Evolutionary conservation across 176 grass and related monocot species (phyloP).

Genomic region (Elymus sibiricus): DNA sequence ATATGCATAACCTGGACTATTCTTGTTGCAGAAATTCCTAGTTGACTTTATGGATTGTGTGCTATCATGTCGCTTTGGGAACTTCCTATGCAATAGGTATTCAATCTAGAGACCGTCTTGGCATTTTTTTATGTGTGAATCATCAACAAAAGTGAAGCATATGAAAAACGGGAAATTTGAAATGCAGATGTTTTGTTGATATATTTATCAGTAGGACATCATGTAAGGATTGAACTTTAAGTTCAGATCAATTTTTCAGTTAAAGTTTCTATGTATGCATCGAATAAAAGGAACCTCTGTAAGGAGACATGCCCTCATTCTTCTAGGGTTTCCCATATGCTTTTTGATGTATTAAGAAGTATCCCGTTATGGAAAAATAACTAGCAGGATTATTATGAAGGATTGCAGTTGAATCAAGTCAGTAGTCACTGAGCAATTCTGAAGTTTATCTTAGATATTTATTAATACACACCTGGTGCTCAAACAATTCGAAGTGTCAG

Average conservation of each 20-base stretch:
- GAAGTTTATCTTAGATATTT: constrained; percentile 1
- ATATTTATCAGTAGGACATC: neutral
- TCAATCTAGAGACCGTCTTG: neutral
- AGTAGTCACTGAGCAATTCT: neutral
- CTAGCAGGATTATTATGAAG: neutral
- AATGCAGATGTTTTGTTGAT: constrained; percentile 8
- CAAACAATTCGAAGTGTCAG: constrained; percentile 1
- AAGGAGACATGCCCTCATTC: neutral
- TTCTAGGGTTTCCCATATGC: constrained; percentile 11
- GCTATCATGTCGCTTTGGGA: constrained; percentile 86
- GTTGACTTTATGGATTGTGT: constrained; percentile 98
- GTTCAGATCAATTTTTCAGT: neutral
- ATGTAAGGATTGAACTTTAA: neutral
- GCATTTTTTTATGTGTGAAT: constrained; percentile 21
- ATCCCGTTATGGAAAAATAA: neutral
- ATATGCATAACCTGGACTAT: neutral
- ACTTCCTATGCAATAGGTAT: constrained; percentile 98
- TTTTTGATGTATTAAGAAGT: neutral
- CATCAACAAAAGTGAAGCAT: neutral
- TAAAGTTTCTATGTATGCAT: neutral
- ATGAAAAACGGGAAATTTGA: neutral
- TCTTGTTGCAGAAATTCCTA: constrained; percentile 70
- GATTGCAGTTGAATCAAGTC: neutral
- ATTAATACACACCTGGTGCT: neutral
- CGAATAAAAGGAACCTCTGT: neutral